These are phyloP conservation scores for Coemansia sp. DNA, from an alignment of 192 early-diverging fungal genomes.

Conservation along the genomic window DNA sequence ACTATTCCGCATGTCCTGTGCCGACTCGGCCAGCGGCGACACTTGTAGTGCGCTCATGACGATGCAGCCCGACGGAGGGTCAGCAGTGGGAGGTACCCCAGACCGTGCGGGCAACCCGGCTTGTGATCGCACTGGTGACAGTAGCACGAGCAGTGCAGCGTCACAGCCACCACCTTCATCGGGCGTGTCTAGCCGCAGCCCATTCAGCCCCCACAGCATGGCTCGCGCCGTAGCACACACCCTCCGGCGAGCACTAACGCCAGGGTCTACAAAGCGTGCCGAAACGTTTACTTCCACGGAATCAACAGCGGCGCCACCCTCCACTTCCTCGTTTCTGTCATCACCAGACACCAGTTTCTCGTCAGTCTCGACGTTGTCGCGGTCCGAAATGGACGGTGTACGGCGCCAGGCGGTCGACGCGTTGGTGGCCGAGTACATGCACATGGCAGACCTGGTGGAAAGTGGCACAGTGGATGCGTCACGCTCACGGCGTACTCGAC, in stretches of 20 bases:
- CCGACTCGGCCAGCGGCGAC: background rate
- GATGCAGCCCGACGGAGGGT: too few species aligned
- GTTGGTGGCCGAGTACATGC: constrained; percentile 24
- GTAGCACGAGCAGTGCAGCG: background rate
- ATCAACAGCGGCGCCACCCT: background rate
- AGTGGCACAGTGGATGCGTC: constrained; percentile 23
- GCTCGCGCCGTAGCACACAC: background rate
- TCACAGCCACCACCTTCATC: too few species aligned
- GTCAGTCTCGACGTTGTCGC: background rate
- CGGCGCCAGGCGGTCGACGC: too few species aligned
- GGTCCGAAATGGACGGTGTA: too few species aligned
- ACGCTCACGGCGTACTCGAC: background rate
- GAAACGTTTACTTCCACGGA: too few species aligned
- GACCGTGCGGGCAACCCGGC: background rate
- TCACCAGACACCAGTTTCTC: background rate
- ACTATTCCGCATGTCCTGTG: too few species aligned
- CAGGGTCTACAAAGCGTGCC: background rate
- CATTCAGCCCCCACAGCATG: background rate
- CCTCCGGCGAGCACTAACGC: background rate
- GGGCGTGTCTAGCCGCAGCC: too few species aligned
- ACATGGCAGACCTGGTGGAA: constrained; percentile 12
- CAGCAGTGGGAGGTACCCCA: background rate
- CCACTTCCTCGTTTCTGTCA: too few species aligned
- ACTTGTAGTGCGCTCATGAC: background rate
- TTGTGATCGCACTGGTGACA: background rate